A percentile compares a stretch with the other conserved stretches of the same genome.
Conservation (phyloP, 495 filamentous ascomycete species). For the Clavariopsis aquatica region DNA sequence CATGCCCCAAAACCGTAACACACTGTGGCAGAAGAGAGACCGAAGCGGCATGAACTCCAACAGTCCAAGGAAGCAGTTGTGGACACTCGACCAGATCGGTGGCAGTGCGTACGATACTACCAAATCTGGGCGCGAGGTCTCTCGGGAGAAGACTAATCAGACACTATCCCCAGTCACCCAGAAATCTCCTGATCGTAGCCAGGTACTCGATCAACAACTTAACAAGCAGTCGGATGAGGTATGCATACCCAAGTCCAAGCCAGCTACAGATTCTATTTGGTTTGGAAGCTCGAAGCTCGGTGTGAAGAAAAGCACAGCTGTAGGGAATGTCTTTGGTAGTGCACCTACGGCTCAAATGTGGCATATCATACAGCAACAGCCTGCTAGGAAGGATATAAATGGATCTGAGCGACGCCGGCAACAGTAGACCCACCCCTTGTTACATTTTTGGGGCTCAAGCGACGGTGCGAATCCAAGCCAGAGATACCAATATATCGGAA, state of each 20-base stretch:
- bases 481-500: no score
- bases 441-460: no score
- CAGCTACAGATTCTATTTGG: neutral
- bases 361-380: constrained; percentile 1
- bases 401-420: neutral
- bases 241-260: neutral
- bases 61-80: neutral
- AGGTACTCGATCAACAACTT: neutral
- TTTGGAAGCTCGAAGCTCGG: constrained; percentile 13
- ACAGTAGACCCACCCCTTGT: no score
- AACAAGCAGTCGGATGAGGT: neutral
- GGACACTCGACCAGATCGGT: neutral
- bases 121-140: neutral
- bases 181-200: neutral
- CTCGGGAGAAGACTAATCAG: neutral
- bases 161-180: neutral
- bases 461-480: no score
- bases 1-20: neutral
- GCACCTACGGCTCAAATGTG: constrained; percentile 12
- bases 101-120: neutral
- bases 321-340: neutral
- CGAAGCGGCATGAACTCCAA: neutral
- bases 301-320: neutral
- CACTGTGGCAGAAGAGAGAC: neutral
- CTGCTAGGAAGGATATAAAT: neutral